Evolutionary conservation across 2,329 filamentous ascomycete species (phyloP).

Genomic region (Microsporum ferrugineum): DNA sequence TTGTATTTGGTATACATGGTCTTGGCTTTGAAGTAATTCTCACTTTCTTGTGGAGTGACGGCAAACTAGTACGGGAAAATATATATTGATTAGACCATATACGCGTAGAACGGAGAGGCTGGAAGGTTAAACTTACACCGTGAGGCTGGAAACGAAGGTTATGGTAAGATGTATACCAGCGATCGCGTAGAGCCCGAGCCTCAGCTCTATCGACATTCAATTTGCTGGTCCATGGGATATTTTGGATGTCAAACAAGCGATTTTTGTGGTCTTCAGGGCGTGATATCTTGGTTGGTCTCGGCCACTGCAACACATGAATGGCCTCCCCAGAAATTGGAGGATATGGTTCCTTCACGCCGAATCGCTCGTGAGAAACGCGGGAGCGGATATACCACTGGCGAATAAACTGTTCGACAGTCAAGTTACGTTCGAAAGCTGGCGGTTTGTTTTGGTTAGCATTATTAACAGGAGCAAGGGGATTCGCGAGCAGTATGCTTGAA

Average conservation of each 20-base stretch:
- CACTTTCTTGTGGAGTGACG: conserved; percentile 28
- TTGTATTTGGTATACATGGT: conserved; percentile 40
- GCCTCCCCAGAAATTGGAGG: conserved; percentile 21
- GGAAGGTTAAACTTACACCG: conserved; percentile 13
- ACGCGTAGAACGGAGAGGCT: neutral
- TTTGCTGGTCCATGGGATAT: conserved; percentile 31
- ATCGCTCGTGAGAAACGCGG: conserved; percentile 12
- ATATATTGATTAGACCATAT: neutral
- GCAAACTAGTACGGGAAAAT: conserved; percentile 18
- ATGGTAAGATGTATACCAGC: conserved; percentile 33
- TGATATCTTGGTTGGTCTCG: conserved; percentile 23
- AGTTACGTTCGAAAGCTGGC: conserved; percentile 30
- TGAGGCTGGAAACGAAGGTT: conserved; percentile 25
- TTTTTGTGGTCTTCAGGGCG: conserved; percentile 22
- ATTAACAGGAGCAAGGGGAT: conserved; percentile 10
- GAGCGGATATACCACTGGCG: conserved; percentile 30
- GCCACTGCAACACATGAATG: conserved; percentile 26
- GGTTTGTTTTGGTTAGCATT: conserved; percentile 12
- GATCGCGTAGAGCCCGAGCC: conserved; percentile 29
- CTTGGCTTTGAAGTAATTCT: conserved; percentile 39
- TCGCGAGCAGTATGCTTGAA: conserved; percentile 10
- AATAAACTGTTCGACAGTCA: conserved; percentile 35
- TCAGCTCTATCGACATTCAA: conserved; percentile 28
- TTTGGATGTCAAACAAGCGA: conserved; percentile 30
- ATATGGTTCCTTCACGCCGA: conserved; percentile 4